Conservation (phyloP, 2,329 filamentous ascomycete genomes). For the Corynespora cassiicola region DNA sequence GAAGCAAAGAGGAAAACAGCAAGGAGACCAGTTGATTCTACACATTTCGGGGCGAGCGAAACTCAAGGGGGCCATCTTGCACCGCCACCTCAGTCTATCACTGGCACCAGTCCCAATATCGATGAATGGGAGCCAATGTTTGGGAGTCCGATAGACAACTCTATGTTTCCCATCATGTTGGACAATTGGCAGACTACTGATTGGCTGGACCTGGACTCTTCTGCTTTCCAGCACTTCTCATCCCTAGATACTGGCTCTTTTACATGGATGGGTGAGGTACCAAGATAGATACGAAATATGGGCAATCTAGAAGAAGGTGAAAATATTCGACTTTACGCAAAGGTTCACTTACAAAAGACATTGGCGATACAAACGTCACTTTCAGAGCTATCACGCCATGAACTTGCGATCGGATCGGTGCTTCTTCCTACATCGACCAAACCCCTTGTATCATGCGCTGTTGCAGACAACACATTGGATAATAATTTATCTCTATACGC, state of each 20-base stretch:
- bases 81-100: too few relatives aligned
- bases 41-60: background rate
- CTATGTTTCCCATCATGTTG: conserved; percentile 24
- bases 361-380: too few relatives aligned
- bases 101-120: too few relatives aligned
- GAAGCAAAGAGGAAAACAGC: conserved; percentile 42
- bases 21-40: conserved; percentile 3
- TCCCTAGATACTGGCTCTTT: conserved; percentile 8
- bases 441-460: too few relatives aligned
- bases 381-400: too few relatives aligned
- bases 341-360: too few relatives aligned
- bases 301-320: background rate
- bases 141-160: conserved; percentile 25
- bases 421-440: too few relatives aligned
- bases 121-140: conserved; percentile 28
- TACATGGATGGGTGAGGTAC: conserved; percentile 9
- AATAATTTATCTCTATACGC: too few relatives aligned
- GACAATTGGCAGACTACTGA: conserved; percentile 42
- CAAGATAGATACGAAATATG: background rate
- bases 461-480: too few relatives aligned
- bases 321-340: too few relatives aligned
- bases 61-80: background rate
- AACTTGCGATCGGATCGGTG: too few relatives aligned
- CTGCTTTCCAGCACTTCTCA: conserved; percentile 29
- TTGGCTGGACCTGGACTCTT: conserved; percentile 43